These are phyloP conservation scores for Colletotrichum echinochloae DNA, from an alignment of 2,329 filamentous ascomycete genomes.

Conservation along the genomic window DNA sequence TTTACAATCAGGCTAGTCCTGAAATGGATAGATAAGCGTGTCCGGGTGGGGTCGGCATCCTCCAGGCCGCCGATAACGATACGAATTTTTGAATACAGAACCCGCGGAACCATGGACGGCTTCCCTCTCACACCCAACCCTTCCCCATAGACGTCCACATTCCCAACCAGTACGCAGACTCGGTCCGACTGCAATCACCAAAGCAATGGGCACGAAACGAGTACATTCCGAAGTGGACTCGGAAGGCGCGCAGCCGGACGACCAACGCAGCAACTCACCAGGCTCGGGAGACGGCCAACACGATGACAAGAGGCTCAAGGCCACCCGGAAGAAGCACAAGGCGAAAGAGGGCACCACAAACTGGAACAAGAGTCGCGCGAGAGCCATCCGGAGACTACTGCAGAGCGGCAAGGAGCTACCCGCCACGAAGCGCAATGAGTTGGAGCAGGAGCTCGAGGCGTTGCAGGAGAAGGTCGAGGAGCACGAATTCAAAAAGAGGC, in stretches of 20 bases:
- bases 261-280: conserved; percentile 38
- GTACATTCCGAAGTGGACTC: conserved; percentile 43
- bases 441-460: conserved; percentile 78
- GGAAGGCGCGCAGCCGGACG: conserved; percentile 26
- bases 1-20: conserved; percentile 4
- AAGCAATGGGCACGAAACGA: conserved; percentile 48
- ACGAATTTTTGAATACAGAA: conserved; percentile 41
- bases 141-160: background rate
- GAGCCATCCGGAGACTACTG: conserved; percentile 76
- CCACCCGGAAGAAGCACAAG: conserved; percentile 54
- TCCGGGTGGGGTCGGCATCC: conserved; percentile 25
- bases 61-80: conserved; percentile 37
- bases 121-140: background rate
- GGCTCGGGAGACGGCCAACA: conserved; percentile 38
- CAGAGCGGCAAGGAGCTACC: conserved; percentile 72
- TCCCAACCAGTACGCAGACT: background rate
- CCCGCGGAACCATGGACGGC: conserved; percentile 22
- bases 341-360: conserved; percentile 63
- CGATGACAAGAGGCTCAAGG: conserved; percentile 51
- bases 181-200: background rate
- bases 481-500: conserved; percentile 69
- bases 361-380: conserved; percentile 77
- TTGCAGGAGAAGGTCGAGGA: conserved; percentile 73
- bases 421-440: conserved; percentile 74
- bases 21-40: conserved; percentile 26